These are phyloP conservation scores for Pigoraptor vietnamica DNA, from an alignment of 78 protist species.

Conservation along the genomic window DNA sequence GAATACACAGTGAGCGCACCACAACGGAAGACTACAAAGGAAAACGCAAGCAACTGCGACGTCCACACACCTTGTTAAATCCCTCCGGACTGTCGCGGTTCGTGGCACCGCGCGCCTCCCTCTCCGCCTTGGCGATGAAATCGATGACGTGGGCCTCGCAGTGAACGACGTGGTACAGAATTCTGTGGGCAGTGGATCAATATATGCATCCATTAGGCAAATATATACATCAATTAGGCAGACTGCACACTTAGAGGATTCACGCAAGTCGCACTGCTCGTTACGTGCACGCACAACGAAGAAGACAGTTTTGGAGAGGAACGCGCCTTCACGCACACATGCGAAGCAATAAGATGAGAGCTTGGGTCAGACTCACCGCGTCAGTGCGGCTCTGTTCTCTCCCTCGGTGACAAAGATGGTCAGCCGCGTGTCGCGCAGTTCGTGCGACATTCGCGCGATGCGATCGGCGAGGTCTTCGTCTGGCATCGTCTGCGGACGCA, in stretches of 20 bases:
- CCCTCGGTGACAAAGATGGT: neutral
- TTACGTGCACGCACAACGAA: too few relatives aligned
- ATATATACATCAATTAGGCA: too few relatives aligned
- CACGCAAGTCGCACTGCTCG: too few relatives aligned
- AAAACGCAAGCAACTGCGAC: too few relatives aligned
- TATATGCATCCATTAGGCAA: too few relatives aligned
- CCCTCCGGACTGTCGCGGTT: neutral
- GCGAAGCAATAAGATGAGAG: too few relatives aligned
- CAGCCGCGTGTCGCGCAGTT: neutral
- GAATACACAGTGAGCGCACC: too few relatives aligned
- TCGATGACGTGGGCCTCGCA: neutral
- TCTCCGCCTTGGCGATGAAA: neutral
- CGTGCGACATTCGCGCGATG: neutral
- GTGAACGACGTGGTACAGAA: neutral
- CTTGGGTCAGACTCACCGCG: neutral
- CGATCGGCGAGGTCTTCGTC: neutral
- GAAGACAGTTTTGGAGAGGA: too few relatives aligned
- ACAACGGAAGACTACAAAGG: too few relatives aligned
- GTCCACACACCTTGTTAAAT: neutral
- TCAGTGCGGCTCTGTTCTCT: neutral
- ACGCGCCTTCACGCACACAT: too few relatives aligned
- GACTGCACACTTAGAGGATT: too few relatives aligned
- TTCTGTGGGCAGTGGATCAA: neutral
- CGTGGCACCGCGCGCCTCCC: neutral
- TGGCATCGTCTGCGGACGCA: neutral